Evolutionary conservation across 2,329 filamentous ascomycete species (phyloP).

Genomic region (Aureobasidium mangrovei): DNA sequence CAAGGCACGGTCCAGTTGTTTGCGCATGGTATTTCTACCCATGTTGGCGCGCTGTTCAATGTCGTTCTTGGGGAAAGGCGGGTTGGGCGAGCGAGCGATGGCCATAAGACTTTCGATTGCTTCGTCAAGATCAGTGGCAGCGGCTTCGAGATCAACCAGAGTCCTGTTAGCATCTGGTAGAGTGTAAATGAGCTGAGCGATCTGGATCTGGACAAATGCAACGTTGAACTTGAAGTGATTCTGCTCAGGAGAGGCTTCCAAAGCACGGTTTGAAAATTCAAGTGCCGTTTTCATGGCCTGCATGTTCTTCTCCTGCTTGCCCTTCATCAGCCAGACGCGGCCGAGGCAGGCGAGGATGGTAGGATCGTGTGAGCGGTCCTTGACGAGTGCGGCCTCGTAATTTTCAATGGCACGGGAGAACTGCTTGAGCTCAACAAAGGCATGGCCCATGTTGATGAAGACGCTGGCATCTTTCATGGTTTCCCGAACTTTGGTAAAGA

Average conservation of each 20-base stretch:
- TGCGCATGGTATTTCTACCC: slow-evolving; percentile 89
- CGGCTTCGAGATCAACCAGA: slow-evolving; percentile 70
- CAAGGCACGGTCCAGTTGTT: slow-evolving; percentile 78
- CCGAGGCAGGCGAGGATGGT: slow-evolving; percentile 78
- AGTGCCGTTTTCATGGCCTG: slow-evolving; percentile 55
- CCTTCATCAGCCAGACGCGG: slow-evolving; percentile 77
- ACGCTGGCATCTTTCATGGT: slow-evolving; percentile 82
- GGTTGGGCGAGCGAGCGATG: slow-evolving; percentile 52
- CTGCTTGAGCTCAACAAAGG: slow-evolving; percentile 83
- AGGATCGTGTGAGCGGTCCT: slow-evolving; percentile 69
- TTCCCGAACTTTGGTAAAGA: slow-evolving; percentile 85
- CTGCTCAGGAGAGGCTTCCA: slow-evolving; percentile 70
- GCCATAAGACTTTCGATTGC: slow-evolving; percentile 64
- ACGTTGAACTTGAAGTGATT: slow-evolving; percentile 95
- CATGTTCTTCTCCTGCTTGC: slow-evolving; percentile 57
- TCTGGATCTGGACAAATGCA: slow-evolving; percentile 91
- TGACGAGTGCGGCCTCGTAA: slow-evolving; percentile 77
- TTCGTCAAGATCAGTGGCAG: slow-evolving; percentile 69
- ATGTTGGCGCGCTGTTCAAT: slow-evolving; percentile 95
- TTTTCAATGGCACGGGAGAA: slow-evolving; percentile 86
- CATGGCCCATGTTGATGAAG: slow-evolving; percentile 86
- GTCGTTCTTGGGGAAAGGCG: slow-evolving; percentile 83
- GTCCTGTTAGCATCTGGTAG: slow-evolving; percentile 69
- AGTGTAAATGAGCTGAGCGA: slow-evolving; percentile 70
- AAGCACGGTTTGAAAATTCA: slow-evolving; percentile 58